Evolutionary conservation across 2,329 filamentous ascomycete genomes (phyloP).

Genomic region (Colletotrichum tofieldiae): DNA sequence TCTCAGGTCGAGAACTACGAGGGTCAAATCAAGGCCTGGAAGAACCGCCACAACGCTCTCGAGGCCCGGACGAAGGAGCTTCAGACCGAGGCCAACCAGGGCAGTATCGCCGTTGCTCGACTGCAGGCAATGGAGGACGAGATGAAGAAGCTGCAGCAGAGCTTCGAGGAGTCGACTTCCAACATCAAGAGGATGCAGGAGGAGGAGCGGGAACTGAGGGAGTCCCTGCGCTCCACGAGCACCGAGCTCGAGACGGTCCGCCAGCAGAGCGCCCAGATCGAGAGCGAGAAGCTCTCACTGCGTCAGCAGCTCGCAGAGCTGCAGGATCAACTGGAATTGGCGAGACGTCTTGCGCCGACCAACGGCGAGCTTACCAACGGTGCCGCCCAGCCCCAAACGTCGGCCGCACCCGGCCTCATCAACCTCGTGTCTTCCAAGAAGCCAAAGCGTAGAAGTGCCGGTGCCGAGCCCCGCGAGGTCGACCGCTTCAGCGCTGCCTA

Average conservation of each 20-base stretch:
- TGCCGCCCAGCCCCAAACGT: slow-evolving; percentile 60
- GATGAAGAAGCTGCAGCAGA: slow-evolving; percentile 91
- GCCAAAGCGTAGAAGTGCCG: slow-evolving; percentile 93
- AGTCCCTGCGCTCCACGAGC: slow-evolving; percentile 84
- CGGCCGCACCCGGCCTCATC: slow-evolving; percentile 84
- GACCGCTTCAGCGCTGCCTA: slow-evolving; percentile 94
- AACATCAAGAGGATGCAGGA: slow-evolving; percentile 97
- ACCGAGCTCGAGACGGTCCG: slow-evolving; percentile 86
- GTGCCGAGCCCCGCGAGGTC: slow-evolving; percentile 85
- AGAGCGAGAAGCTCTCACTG: slow-evolving; percentile 88
- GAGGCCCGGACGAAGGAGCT: slow-evolving; percentile 94
- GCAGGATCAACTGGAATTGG: slow-evolving; percentile 92
- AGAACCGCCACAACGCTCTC: slow-evolving; percentile 89
- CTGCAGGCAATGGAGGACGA: slow-evolving; percentile 94
- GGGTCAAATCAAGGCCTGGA: slow-evolving; percentile 95
- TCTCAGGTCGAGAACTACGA: slow-evolving; percentile 97
- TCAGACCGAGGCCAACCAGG: slow-evolving; percentile 97
- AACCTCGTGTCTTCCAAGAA: slow-evolving; percentile 98
- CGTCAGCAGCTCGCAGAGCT: slow-evolving; percentile 91
- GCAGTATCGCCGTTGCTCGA: slow-evolving; percentile 93
- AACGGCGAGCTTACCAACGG: slow-evolving; percentile 73
- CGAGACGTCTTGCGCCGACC: slow-evolving; percentile 82
- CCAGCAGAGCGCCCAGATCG: slow-evolving; percentile 81
- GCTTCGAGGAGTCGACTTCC: slow-evolving; percentile 89
- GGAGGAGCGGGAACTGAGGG: slow-evolving; percentile 88